Evolutionary conservation across 768 basidiomycete genomes (phyloP).

Genomic region (Galerina marginata): DNA sequence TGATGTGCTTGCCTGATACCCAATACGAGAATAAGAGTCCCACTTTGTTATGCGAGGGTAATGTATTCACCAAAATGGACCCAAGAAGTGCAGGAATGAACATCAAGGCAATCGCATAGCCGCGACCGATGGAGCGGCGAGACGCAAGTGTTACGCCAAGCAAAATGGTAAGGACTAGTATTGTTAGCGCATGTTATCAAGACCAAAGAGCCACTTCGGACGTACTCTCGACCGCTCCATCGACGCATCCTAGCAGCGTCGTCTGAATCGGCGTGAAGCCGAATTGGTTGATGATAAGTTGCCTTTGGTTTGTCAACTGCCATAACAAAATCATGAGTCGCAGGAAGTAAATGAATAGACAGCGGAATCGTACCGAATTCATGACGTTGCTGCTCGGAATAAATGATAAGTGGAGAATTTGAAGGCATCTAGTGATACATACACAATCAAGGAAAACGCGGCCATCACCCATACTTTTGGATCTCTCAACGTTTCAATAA

Average conservation of each 20-base stretch:
- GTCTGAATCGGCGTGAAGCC: slow-evolving; percentile 71
- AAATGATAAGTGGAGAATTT: background rate
- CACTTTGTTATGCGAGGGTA: slow-evolving; percentile 67
- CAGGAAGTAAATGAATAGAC: background rate
- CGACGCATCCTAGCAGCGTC: slow-evolving; percentile 79
- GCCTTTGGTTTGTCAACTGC: slow-evolving; percentile 77
- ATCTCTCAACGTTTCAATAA: slow-evolving; percentile 71
- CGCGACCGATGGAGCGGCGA: slow-evolving; percentile 63
- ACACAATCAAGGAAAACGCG: slow-evolving; percentile 58
- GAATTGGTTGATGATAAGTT: slow-evolving; percentile 73
- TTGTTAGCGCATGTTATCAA: background rate
- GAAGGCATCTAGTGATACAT: slow-evolving; percentile 41
- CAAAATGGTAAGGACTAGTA: slow-evolving; percentile 49
- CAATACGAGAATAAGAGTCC: slow-evolving; percentile 80
- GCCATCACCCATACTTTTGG: slow-evolving; percentile 80
- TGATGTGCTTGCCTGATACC: slow-evolving; percentile 59
- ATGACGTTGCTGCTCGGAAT: slow-evolving; percentile 55
- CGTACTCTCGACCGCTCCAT: slow-evolving; percentile 75
- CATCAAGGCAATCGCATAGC: slow-evolving; percentile 66
- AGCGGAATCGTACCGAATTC: slow-evolving; percentile 56
- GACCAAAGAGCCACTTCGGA: slow-evolving; percentile 4
- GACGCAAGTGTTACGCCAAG: slow-evolving; percentile 58
- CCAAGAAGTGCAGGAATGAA: slow-evolving; percentile 76
- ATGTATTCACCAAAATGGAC: slow-evolving; percentile 65
- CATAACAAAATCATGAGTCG: background rate